These are phyloP conservation scores for Fonsecaea pedrosoi DNA, from an alignment of 2,329 filamentous ascomycete genomes.

Conservation along the genomic window DNA sequence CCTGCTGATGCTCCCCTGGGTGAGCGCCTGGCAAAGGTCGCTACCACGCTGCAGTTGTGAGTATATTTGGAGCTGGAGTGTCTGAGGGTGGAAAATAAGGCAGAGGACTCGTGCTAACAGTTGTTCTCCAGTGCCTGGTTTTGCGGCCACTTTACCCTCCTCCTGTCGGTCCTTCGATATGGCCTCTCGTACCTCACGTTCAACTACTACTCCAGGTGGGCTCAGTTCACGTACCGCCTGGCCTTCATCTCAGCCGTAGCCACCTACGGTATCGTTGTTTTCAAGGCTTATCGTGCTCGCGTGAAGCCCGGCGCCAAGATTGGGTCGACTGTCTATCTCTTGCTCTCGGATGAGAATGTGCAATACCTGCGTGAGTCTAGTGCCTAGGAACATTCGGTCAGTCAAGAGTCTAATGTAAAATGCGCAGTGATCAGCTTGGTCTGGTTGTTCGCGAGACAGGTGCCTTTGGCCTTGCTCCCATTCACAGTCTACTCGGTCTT, in stretches of 20 bases:
- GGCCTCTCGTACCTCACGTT: slow-evolving; percentile 83
- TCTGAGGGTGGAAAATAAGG: neutral
- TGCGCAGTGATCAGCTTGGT: slow-evolving; percentile 83
- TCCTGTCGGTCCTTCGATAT: slow-evolving; percentile 84
- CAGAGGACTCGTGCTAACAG: slow-evolving; percentile 3
- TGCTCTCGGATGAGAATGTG: slow-evolving; percentile 91
- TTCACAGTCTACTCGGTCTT: slow-evolving; percentile 98
- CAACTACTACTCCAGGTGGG: slow-evolving; percentile 80
- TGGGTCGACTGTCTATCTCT: slow-evolving; percentile 62
- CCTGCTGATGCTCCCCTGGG: slow-evolving; percentile 71
- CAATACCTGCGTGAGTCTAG: slow-evolving; percentile 84
- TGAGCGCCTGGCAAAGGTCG: slow-evolving; percentile 77
- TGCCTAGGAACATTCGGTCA: slow-evolving; percentile 4
- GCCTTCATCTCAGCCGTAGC: slow-evolving; percentile 87
- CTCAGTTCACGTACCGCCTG: slow-evolving; percentile 83
- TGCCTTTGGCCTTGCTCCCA: slow-evolving; percentile 86
- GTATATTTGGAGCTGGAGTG: slow-evolving; percentile 13
- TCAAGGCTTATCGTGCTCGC: slow-evolving; percentile 92
- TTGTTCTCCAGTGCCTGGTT: slow-evolving; percentile 58
- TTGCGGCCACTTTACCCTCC: slow-evolving; percentile 76
- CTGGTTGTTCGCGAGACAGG: slow-evolving; percentile 91
- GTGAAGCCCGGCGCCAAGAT: slow-evolving; percentile 59
- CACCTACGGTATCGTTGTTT: slow-evolving; percentile 98
- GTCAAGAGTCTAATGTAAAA: slow-evolving; percentile 18
- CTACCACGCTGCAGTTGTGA: slow-evolving; percentile 81